Conservation (phyloP, 2,329 filamentous ascomycete genomes). For the Arachnomyces sp. region DNA sequence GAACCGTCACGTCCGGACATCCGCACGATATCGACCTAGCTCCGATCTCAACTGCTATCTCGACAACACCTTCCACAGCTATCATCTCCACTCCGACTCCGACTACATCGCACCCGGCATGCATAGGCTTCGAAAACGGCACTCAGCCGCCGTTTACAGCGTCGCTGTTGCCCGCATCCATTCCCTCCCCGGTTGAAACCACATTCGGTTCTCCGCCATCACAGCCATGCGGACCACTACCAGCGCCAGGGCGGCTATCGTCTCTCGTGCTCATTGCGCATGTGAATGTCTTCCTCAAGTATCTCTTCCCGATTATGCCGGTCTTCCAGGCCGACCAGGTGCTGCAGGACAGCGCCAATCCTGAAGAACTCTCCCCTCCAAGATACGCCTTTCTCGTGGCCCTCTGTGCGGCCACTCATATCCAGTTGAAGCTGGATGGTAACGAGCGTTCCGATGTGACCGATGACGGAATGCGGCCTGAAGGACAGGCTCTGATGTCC, state of each 20-base stretch:
- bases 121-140: too few relatives aligned
- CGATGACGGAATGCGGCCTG: conserved; percentile 40
- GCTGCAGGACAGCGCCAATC: conserved; percentile 38
- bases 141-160: too few relatives aligned
- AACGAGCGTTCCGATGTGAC: conserved; percentile 16
- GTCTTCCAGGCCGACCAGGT: conserved; percentile 31
- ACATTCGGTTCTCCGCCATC: neutral
- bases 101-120: too few relatives aligned
- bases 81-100: too few relatives aligned
- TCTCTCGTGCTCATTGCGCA: conserved; percentile 29
- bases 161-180: too few relatives aligned
- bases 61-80: too few relatives aligned
- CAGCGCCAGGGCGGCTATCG: conserved; percentile 20
- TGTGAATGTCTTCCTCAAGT: conserved; percentile 35
- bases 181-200: neutral
- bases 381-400: conserved; percentile 36
- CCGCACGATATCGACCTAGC: too few relatives aligned
- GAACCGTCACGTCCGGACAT: too few relatives aligned
- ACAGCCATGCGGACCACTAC: neutral
- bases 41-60: too few relatives aligned
- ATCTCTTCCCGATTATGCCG: conserved; percentile 38
- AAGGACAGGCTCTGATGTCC: conserved; percentile 52
- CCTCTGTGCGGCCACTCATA: conserved; percentile 37
- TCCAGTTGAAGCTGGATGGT: conserved; percentile 36
- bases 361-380: conserved; percentile 42